These are phyloP conservation scores for Vitellaria paradoxa DNA, from an alignment of 179 eudicot species.

Conservation along the genomic window DNA sequence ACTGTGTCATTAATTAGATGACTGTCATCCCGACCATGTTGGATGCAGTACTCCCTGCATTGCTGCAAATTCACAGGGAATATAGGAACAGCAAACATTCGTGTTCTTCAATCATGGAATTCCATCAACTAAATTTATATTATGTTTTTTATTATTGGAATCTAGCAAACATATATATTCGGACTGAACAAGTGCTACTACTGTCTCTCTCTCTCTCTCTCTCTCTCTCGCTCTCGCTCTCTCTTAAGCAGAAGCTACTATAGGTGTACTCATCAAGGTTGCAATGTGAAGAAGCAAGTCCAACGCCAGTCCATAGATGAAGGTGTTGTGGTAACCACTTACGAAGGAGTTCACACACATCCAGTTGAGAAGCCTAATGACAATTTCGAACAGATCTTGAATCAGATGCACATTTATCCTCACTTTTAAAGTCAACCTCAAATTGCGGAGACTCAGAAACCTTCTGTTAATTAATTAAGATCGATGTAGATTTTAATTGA, in stretches of 20 bases:
- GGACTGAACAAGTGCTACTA: no score
- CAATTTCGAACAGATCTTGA: slow-evolving; percentile 71
- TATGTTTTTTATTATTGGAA: no score
- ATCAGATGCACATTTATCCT: slow-evolving; percentile 68
- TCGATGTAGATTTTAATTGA: no score
- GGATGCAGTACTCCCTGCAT: not conserved
- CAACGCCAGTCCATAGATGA: slow-evolving; percentile 67
- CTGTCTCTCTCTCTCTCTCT: no score
- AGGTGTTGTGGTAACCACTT: slow-evolving; percentile 61
- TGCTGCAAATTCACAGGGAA: not conserved
- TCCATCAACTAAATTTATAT: not conserved
- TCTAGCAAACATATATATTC: no score
- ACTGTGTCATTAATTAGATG: no score
- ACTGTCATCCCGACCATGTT: not conserved
- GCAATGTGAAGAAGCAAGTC: slow-evolving; percentile 83
- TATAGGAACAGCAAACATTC: not conserved
- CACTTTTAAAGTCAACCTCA: slow-evolving; percentile 24
- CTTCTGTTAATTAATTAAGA: not conserved
- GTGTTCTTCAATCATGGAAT: not conserved
- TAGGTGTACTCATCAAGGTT: slow-evolving; percentile 57
- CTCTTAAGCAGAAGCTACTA: slow-evolving; percentile 53
- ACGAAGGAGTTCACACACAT: slow-evolving; percentile 69
- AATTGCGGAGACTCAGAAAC: not conserved
- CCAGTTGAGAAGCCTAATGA: slow-evolving; percentile 58
- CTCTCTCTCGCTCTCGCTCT: no score